A percentile compares a stretch with the other conserved stretches of the same genome.
These are phyloP conservation scores for Calycina herbarum DNA, from an alignment of 2,329 filamentous ascomycete genomes.

Conservation along the genomic window DNA sequence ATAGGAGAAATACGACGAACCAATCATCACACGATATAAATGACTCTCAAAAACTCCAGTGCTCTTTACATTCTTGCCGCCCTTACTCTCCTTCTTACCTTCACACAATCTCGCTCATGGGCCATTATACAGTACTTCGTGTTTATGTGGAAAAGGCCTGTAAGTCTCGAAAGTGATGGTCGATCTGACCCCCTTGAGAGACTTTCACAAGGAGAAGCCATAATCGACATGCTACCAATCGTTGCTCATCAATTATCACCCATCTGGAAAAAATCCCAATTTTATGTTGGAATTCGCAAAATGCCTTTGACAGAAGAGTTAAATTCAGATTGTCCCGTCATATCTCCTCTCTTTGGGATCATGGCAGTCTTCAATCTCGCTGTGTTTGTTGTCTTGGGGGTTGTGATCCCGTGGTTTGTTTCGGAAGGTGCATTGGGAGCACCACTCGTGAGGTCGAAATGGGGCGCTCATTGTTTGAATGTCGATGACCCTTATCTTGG, in stretches of 20 bases:
- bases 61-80: neutral
- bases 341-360: neutral
- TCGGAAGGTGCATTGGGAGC: slow-evolving; percentile 3
- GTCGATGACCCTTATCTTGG: no score
- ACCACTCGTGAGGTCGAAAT: slow-evolving; percentile 4
- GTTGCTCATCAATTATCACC: neutral
- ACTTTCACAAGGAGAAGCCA: neutral
- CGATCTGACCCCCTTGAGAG: neutral
- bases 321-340: neutral
- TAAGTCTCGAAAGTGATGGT: neutral
- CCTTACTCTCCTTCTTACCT: neutral
- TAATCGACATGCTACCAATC: neutral
- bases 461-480: no score
- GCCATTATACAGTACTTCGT: neutral
- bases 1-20: neutral
- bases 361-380: neutral
- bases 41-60: neutral
- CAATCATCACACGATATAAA: neutral
- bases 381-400: neutral
- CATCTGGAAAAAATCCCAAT: neutral
- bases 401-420: neutral
- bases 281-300: neutral
- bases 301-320: neutral
- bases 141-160: neutral
- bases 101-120: slow-evolving; percentile 1